phyloP scores from a whole-genome alignment of 2,329 filamentous ascomycete genomes.

The Microsporum ferrugineum region DNA sequence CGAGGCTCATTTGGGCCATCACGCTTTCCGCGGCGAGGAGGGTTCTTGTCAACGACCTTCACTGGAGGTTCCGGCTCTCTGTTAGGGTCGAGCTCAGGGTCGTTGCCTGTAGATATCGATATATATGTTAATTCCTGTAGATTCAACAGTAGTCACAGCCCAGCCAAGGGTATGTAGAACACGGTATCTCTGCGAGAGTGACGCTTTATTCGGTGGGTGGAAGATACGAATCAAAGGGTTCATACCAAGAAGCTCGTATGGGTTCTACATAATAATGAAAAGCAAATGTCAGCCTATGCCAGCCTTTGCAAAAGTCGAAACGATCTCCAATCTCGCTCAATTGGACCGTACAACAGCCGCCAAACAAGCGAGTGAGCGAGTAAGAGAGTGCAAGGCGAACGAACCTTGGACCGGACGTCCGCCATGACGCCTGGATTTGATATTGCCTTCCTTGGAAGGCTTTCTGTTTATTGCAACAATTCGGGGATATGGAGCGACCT shows the following conservation, averaged over 20 bases:
- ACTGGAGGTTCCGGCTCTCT: conserved; percentile 65
- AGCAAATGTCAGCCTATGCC: conserved; percentile 15
- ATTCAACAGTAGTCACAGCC: background rate
- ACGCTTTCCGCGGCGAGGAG: conserved; percentile 70
- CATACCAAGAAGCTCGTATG: conserved; percentile 95
- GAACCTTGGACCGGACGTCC: conserved; percentile 44
- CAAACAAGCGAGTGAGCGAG: conserved; percentile 1
- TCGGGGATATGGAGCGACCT: conserved; percentile 22
- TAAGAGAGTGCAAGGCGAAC: conserved; percentile 13
- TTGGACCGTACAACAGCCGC: conserved; percentile 9
- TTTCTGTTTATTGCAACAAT: conserved; percentile 38
- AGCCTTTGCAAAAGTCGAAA: background rate
- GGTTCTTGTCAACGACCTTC: conserved; percentile 73
- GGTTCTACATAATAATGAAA: conserved; percentile 53
- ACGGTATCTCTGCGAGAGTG: background rate
- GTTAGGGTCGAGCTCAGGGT: conserved; percentile 61
- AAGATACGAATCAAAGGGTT: background rate
- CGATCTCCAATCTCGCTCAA: conserved; percentile 6
- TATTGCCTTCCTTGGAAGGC: conserved; percentile 42
- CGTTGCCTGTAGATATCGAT: conserved; percentile 44
- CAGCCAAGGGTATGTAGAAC: background rate
- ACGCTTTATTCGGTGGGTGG: background rate
- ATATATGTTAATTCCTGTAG: conserved; percentile 5
- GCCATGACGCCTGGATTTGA: conserved; percentile 40
- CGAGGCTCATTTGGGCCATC: conserved; percentile 56